These are phyloP conservation scores for Glycyrrhiza uralensis DNA, from an alignment of 306 rosid species.

Conservation along the genomic window DNA sequence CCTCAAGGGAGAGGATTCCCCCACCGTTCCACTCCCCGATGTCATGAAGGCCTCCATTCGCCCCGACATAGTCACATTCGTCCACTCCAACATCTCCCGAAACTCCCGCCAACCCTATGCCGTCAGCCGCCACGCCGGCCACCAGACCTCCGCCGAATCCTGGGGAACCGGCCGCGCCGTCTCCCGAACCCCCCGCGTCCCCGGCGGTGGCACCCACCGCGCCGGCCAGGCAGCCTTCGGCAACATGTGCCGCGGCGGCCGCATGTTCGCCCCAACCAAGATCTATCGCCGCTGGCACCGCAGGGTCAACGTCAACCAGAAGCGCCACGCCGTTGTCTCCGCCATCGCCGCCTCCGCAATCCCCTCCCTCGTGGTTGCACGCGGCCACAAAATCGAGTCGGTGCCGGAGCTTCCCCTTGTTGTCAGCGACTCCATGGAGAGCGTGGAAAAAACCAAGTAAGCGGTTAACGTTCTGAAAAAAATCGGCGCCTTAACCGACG, in stretches of 20 bases:
- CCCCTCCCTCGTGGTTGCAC: slow-evolving; percentile 58
- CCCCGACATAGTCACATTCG: slow-evolving; percentile 61
- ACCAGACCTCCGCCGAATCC: slow-evolving; percentile 80
- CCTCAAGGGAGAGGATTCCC: slow-evolving; percentile 52
- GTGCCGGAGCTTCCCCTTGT: slow-evolving; percentile 77
- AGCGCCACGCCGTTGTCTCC: slow-evolving; percentile 64
- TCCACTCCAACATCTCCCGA: slow-evolving; percentile 54
- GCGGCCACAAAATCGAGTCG: slow-evolving; percentile 64
- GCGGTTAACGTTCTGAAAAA: slow-evolving; percentile 61
- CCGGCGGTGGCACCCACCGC: slow-evolving; percentile 89
- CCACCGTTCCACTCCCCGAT: slow-evolving; percentile 47
- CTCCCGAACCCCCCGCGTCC: slow-evolving; percentile 75
- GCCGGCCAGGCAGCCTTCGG: slow-evolving; percentile 85
- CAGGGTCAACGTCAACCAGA: slow-evolving; percentile 67
- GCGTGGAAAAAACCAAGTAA: slow-evolving; percentile 56
- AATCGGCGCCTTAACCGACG: slow-evolving; percentile 62
- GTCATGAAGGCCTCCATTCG: slow-evolving; percentile 69
- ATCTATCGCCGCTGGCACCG: slow-evolving; percentile 94
- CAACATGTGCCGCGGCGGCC: slow-evolving; percentile 88
- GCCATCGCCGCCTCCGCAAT: slow-evolving; percentile 74
- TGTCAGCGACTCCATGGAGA: slow-evolving; percentile 53
- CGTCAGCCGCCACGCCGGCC: slow-evolving; percentile 62
- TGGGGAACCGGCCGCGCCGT: slow-evolving; percentile 92
- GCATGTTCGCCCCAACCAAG: slow-evolving; percentile 87
- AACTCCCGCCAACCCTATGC: slow-evolving; percentile 73